phyloP scores from a whole-genome alignment of 2,329 filamentous ascomycete genomes.

The Exophiala mesophila region DNA sequence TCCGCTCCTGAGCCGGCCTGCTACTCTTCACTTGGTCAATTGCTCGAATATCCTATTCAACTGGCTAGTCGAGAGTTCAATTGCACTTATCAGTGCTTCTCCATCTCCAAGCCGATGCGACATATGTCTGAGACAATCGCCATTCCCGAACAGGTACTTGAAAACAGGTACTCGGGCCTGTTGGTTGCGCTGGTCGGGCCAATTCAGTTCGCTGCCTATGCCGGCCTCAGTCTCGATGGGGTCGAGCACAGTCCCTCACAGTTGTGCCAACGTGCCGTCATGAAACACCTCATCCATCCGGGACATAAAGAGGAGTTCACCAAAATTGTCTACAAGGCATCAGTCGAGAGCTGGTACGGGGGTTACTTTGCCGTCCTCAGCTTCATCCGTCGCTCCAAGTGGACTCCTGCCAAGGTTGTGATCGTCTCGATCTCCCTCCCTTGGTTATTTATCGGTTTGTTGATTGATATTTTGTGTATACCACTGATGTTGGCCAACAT shows the following conservation, averaged over 20 bases:
- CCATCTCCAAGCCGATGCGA: slow-evolving; percentile 23
- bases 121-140: slow-evolving; percentile 22
- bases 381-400: slow-evolving; percentile 19
- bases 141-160: slow-evolving; percentile 21
- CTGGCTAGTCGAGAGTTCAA: slow-evolving; percentile 25
- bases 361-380: slow-evolving; percentile 27
- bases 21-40: slow-evolving; percentile 21
- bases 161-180: slow-evolving; percentile 20
- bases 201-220: slow-evolving; percentile 27
- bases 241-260: slow-evolving; percentile 23
- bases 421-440: slow-evolving; percentile 18
- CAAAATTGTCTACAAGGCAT: slow-evolving; percentile 27
- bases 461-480: slow-evolving; percentile 25
- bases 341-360: slow-evolving; percentile 26
- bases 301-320: slow-evolving; percentile 17
- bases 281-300: slow-evolving; percentile 23
- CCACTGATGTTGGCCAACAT: slow-evolving; percentile 28
- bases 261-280: slow-evolving; percentile 20
- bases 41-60: slow-evolving; percentile 22
- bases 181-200: slow-evolving; percentile 22
- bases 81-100: slow-evolving; percentile 29
- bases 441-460: slow-evolving; percentile 25
- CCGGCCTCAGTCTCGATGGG: slow-evolving; percentile 23
- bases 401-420: slow-evolving; percentile 8
- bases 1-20: slow-evolving; percentile 24